Evolutionary conservation across 768 basidiomycete species (phyloP), one percentile per base, ranked within the genome.

Genomic region (Pisolithus orientalis): DNA sequence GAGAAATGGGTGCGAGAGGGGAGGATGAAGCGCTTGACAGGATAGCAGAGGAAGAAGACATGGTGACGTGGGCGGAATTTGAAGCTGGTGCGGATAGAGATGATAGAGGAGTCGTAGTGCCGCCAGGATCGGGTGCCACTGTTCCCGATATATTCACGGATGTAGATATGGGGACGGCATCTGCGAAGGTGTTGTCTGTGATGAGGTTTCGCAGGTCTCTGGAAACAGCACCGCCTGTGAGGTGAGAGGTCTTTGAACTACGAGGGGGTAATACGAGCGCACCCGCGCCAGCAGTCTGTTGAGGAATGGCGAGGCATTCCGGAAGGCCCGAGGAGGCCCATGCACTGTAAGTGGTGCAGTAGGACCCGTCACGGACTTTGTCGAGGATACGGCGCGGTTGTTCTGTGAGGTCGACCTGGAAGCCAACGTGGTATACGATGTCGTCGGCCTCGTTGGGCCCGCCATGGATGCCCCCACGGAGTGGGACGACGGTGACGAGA

Each of bases 371-470:
- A 17, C 78, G 71, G 49, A 94, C 76, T 65, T 85, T 90, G 57
- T 87, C 79, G 49, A 94, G 70, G 54, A 96, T 94, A 2, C 81
- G 81, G 58, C 83, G 83, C 2, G 92, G 93, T 70, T 94, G 92
- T 61, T 87, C 83, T 16, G 84, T 83, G 46, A 99, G 74, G 68
- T 97, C 92, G 51, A 96, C 88, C 70, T 99, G 94, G 75, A 99
- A 98, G 1, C 96, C 96, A 47, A 99, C 85, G 61, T 90, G 87
- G 65, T 87, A 95, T 8, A 82, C 83, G 39, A 90, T 77, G 43
- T 94, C 86, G 50, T 83, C 80, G 37, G 76, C 76, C 57, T 83
- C 85, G 40, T 81, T 76, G 57, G 57, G 70, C 39, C 29, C 58
- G 62, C 65, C 76, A 69, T 52, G 57, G 53, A 60, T 73, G 52